Evolutionary conservation across 2,329 filamentous ascomycete genomes (phyloP).

Genomic region (Pestalotiopsis sp.): DNA sequence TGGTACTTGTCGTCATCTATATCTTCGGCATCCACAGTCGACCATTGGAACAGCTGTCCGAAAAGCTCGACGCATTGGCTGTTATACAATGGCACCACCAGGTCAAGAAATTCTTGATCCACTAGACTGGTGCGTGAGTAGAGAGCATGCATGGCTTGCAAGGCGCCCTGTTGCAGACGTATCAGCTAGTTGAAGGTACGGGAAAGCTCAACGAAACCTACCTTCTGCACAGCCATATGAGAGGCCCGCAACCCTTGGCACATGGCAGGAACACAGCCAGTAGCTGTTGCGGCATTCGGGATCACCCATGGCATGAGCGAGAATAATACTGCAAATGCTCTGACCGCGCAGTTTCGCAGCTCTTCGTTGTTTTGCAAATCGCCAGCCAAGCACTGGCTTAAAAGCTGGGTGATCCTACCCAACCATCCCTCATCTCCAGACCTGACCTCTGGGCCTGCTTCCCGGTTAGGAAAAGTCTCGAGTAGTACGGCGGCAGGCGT

Average conservation of each 20-base stretch:
- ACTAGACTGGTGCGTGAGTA: constrained; percentile 76
- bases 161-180: constrained; percentile 59
- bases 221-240: constrained; percentile 74
- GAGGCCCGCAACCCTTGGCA: constrained; percentile 71
- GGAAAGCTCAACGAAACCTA: constrained; percentile 38
- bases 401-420: constrained; percentile 71
- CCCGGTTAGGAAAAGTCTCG: constrained; percentile 75
- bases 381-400: constrained; percentile 72
- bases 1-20: constrained; percentile 92
- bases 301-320: constrained; percentile 87
- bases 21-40: constrained; percentile 75
- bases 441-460: constrained; percentile 69
- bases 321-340: constrained; percentile 75
- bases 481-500: constrained; percentile 76
- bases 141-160: constrained; percentile 82
- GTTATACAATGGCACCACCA: constrained; percentile 80
- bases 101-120: constrained; percentile 75
- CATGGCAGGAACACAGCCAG: constrained; percentile 70
- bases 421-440: constrained; percentile 88
- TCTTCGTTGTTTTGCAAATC: constrained; percentile 67
- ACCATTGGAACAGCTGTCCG: constrained; percentile 77
- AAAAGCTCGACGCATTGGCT: constrained; percentile 72
- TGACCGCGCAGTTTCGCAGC: constrained; percentile 71
- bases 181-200: background rate
- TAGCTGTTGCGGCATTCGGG: constrained; percentile 75